Conservation (phyloP, 352 stramenopile genomes). For the Phytopythium montanum region DNA sequence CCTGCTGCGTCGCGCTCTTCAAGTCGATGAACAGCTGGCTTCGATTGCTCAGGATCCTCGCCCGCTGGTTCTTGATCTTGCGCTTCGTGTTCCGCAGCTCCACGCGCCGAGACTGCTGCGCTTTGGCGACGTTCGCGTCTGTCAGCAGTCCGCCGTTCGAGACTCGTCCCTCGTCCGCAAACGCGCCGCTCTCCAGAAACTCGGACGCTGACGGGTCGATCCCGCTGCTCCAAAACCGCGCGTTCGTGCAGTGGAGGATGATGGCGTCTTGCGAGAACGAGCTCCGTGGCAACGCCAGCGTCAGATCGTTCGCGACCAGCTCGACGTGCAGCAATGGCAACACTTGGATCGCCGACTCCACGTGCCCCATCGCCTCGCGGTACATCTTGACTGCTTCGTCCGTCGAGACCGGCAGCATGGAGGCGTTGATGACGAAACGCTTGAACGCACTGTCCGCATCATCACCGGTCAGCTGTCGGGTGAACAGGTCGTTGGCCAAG, state of each 20-base stretch:
- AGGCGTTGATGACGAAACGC: slow-evolving; percentile 28
- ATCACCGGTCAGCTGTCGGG: slow-evolving; percentile 21
- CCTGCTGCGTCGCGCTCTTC: slow-evolving; percentile 75
- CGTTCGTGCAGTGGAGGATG: slow-evolving; percentile 71
- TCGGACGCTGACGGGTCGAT: slow-evolving; percentile 57
- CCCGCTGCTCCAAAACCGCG: slow-evolving; percentile 64
- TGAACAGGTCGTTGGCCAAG: slow-evolving; percentile 24
- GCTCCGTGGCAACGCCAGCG: slow-evolving; percentile 69
- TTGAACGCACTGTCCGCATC: slow-evolving; percentile 29
- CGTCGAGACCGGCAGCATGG: slow-evolving; percentile 31
- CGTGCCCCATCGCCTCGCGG: slow-evolving; percentile 14
- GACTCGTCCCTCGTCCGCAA: slow-evolving; percentile 51
- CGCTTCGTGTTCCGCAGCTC: slow-evolving; percentile 70
- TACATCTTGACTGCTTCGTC: slow-evolving; percentile 38
- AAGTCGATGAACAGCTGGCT: slow-evolving; percentile 81
- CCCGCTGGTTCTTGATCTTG: slow-evolving; percentile 81
- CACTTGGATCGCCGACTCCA: slow-evolving; percentile 11
- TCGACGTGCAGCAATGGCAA: slow-evolving; percentile 39
- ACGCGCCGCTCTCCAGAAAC: slow-evolving; percentile 75
- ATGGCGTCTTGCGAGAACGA: slow-evolving; percentile 79
- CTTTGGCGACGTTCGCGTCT: slow-evolving; percentile 41
- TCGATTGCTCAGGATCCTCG: slow-evolving; percentile 73
- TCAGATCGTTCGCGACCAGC: slow-evolving; percentile 77
- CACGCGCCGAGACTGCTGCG: slow-evolving; percentile 52
- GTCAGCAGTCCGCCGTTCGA: slow-evolving; percentile 35